phyloP scores from a whole-genome alignment of 1,284 basidiomycete genomes.

The Gymnopus androsaceus region DNA sequence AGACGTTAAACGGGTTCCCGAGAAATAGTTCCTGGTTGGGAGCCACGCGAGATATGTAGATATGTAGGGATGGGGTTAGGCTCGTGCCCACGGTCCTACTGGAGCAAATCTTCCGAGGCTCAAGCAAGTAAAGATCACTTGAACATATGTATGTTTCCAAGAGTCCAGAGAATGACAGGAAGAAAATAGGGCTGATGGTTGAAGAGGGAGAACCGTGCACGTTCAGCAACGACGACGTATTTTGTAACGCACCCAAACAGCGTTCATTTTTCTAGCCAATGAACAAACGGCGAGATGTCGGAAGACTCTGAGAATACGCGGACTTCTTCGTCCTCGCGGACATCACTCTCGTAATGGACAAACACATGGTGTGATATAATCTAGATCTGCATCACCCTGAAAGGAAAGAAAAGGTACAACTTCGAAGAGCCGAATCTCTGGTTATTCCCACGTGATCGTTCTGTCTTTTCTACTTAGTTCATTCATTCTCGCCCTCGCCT shows the following conservation, averaged over 20 bases:
- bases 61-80: conserved; percentile 11
- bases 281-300: conserved; percentile 13
- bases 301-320: conserved; percentile 5
- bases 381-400: too few relatives aligned
- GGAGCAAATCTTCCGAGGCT: background rate
- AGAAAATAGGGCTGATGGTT: background rate
- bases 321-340: conserved; percentile 5
- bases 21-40: conserved; percentile 13
- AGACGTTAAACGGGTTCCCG: background rate
- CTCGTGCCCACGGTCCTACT: conserved; percentile 16
- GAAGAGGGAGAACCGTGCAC: conserved; percentile 5
- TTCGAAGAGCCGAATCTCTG: background rate
- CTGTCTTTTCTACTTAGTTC: background rate
- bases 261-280: conserved; percentile 13
- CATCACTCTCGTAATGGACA: conserved; percentile 3
- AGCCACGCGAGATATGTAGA: conserved; percentile 13
- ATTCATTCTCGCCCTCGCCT: background rate
- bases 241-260: conserved; percentile 15
- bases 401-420: conserved; percentile 3
- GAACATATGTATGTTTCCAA: background rate
- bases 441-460: background rate
- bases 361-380: too few relatives aligned
- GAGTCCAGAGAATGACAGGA: background rate
- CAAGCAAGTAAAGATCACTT: conserved; percentile 6
- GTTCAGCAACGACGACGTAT: conserved; percentile 3